These are phyloP conservation scores for Bruguiera gymnorhiza DNA, from an alignment of 345 rosid species.

Conservation along the genomic window DNA sequence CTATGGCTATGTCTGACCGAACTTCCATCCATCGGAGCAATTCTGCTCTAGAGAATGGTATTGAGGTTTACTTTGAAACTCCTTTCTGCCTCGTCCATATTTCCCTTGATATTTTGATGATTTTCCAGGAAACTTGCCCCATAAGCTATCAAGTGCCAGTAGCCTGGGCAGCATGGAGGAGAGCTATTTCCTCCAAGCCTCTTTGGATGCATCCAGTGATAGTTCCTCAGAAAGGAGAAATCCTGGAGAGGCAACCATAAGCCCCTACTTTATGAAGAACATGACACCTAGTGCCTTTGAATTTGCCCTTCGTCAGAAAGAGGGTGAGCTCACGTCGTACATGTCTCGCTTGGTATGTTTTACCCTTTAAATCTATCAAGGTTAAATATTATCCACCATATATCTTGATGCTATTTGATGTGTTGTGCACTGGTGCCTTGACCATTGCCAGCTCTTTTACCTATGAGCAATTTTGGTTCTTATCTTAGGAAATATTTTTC, in stretches of 20 bases:
- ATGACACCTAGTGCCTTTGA: slow-evolving; percentile 91
- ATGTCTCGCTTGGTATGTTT: slow-evolving; percentile 89
- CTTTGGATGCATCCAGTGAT: slow-evolving; percentile 76
- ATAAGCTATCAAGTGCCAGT: slow-evolving; percentile 77
- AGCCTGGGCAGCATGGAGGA: slow-evolving; percentile 97
- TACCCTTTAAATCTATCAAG: slow-evolving; percentile 5
- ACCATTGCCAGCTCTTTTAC: neutral
- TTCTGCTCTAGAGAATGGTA: slow-evolving; percentile 74
- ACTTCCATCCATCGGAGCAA: slow-evolving; percentile 48
- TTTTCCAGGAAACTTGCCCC: slow-evolving; percentile 58
- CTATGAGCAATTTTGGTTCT: neutral
- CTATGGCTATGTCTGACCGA: slow-evolving; percentile 54
- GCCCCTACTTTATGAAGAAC: slow-evolving; percentile 88
- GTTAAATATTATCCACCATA: neutral
- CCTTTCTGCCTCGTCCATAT: slow-evolving; percentile 11
- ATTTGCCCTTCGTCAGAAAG: slow-evolving; percentile 94
- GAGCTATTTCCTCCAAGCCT: slow-evolving; percentile 91
- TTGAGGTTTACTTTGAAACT: slow-evolving; percentile 11
- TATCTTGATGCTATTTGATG: neutral
- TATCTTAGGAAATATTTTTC: neutral
- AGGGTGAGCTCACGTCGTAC: slow-evolving; percentile 96
- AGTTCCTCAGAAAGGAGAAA: slow-evolving; percentile 68
- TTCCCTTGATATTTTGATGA: slow-evolving; percentile 2
- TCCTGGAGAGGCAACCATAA: slow-evolving; percentile 56
- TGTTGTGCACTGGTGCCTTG: neutral